These are phyloP conservation scores for Trichoderma asperellum DNA, from an alignment of 2,329 filamentous ascomycete genomes.

Conservation along the genomic window DNA sequence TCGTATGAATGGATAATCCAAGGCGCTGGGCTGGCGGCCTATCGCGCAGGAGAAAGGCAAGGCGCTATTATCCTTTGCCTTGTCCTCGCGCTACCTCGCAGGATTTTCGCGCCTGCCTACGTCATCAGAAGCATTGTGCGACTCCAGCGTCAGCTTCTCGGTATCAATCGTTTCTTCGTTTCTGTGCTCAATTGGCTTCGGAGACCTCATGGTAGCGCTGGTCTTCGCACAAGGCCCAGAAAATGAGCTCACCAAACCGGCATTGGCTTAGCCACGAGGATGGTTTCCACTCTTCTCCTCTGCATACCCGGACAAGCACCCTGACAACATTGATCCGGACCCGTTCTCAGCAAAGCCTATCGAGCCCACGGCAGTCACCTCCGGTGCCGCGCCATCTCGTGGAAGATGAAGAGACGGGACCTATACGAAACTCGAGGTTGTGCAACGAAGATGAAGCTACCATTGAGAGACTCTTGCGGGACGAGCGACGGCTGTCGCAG, in stretches of 20 bases:
- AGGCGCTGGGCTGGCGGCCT: not conserved
- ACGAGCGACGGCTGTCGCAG: slow-evolving; percentile 62
- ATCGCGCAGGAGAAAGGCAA: slow-evolving; percentile 3
- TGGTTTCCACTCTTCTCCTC: slow-evolving; percentile 36
- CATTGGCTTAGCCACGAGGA: slow-evolving; percentile 30
- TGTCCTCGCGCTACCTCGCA: slow-evolving; percentile 1
- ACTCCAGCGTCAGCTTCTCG: not conserved
- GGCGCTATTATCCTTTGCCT: not conserved
- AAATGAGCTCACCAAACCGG: slow-evolving; percentile 40
- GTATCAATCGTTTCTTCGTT: not conserved
- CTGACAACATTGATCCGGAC: slow-evolving; percentile 46
- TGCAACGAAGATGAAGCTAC: slow-evolving; percentile 49
- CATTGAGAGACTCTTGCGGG: slow-evolving; percentile 50
- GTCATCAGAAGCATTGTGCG: slow-evolving; percentile 2
- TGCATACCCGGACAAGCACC: slow-evolving; percentile 45
- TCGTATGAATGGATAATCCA: slow-evolving; percentile 18
- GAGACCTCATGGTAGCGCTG: not conserved
- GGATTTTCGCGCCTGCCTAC: slow-evolving; percentile 18
- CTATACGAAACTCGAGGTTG: slow-evolving; percentile 31
- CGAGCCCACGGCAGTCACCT: slow-evolving; percentile 35
- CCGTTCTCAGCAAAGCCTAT: slow-evolving; percentile 44
- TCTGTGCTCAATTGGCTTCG: slow-evolving; percentile 9
- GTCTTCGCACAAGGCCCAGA: not conserved
- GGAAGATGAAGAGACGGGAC: slow-evolving; percentile 42
- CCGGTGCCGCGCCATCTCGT: slow-evolving; percentile 30